A percentile compares a stretch with the other conserved stretches of the same genome.
phyloP scores from a whole-genome alignment of 306 rosid genomes.

The Lithocarpus polystachyus region DNA sequence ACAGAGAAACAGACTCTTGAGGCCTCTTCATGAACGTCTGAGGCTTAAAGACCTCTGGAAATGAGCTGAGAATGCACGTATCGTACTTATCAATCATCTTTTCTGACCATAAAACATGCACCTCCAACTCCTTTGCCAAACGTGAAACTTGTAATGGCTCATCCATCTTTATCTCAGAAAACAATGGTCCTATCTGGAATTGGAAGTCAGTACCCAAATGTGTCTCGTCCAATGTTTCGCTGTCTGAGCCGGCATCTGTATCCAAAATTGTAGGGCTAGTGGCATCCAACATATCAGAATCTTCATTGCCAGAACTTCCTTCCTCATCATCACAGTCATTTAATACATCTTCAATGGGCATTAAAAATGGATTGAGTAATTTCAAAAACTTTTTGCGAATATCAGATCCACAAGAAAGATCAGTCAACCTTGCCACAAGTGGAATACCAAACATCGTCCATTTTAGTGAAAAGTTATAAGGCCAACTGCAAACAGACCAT shows the following conservation, averaged over 20 bases:
- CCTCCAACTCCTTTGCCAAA: constrained; percentile 26
- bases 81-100: constrained; percentile 54
- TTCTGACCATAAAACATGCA: constrained; percentile 60
- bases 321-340: constrained; percentile 31
- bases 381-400: constrained; percentile 49
- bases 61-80: constrained; percentile 34
- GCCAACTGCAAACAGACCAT: constrained; percentile 4
- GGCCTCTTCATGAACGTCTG: constrained; percentile 25
- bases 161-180: constrained; percentile 36
- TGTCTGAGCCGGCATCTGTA: constrained; percentile 34
- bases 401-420: constrained; percentile 47
- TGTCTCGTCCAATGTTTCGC: constrained; percentile 37
- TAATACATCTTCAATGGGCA: constrained; percentile 30
- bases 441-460: constrained; percentile 56
- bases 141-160: constrained; percentile 30
- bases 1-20: constrained; percentile 66
- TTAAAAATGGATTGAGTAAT: constrained; percentile 51
- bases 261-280: constrained; percentile 38
- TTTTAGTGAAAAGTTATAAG: constrained; percentile 1
- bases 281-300: constrained; percentile 45
- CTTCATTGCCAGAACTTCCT: constrained; percentile 37
- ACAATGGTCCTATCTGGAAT: constrained; percentile 32
- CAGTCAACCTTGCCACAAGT: constrained; percentile 56
- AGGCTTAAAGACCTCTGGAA: constrained; percentile 61
- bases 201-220: constrained; percentile 42